Conservation (phyloP, 2,329 filamentous ascomycete species). For the Lasiodiplodia sp. region DNA sequence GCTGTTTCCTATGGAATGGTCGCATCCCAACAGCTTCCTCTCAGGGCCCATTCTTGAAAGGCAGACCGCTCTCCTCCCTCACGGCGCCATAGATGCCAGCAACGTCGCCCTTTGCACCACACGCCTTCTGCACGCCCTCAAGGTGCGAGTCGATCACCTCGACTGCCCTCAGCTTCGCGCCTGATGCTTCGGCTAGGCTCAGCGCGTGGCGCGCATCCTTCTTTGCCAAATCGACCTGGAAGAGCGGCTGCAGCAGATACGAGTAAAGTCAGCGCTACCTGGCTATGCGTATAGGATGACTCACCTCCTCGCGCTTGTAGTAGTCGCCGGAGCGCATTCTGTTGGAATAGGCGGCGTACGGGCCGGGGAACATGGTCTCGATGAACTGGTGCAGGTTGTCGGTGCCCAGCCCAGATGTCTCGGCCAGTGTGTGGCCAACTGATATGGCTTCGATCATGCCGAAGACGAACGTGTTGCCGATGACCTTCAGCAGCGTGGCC, state of each 20-base stretch:
- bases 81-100: conserved; percentile 83
- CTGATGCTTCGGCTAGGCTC: conserved; percentile 68
- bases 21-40: background rate
- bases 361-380: conserved; percentile 75
- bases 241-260: conserved; percentile 65
- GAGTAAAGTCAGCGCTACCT: background rate
- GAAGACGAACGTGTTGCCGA: conserved; percentile 86
- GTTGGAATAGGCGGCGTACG: conserved; percentile 76
- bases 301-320: conserved; percentile 69
- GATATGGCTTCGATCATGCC: conserved; percentile 82
- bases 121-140: conserved; percentile 70
- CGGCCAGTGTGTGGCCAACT: conserved; percentile 79
- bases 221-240: conserved; percentile 79
- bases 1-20: background rate
- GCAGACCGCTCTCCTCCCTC: conserved; percentile 74
- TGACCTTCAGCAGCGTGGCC: conserved; percentile 76
- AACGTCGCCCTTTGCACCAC: conserved; percentile 77
- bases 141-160: conserved; percentile 75
- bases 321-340: conserved; percentile 81
- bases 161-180: conserved; percentile 68
- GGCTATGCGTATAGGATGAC: background rate
- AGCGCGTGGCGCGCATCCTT: conserved; percentile 83
- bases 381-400: conserved; percentile 75
- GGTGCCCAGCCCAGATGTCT: conserved; percentile 78
- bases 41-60: conserved; percentile 67